Base-by-base conservation (phyloP, 2,329 filamentous ascomycete genomes). In the Trichoderma harzianum region DNA sequence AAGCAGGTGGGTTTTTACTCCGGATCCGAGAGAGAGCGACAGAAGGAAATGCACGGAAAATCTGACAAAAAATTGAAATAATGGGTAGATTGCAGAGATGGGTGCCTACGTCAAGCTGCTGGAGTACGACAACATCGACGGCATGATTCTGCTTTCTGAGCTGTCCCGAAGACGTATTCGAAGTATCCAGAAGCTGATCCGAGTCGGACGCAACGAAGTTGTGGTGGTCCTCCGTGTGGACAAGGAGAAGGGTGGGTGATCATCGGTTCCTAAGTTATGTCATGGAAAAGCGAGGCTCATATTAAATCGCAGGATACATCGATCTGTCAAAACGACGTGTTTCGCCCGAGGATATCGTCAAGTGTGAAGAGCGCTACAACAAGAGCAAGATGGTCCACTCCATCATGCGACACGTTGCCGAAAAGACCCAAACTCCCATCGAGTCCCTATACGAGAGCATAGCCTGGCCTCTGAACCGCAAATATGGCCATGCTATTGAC, bases 371-470 rank as follows among this genome's bases (percentile, higher is more conserved):
- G 86, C 91, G 96, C 78, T 99, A 98, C 89, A 99, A 99, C 90
- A 99, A 99, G 91, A 93, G 94, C 87, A 99, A 99, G 88, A 97
- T 97, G 87, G 96, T 98, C 53, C 96, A 99, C 84, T 97, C 94
- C 69, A 98, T 99, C 84, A 95, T 99, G 93, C 92, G 95, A 82
- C 96, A 99, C 83, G 96, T 99, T 74, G 95, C 96, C 76, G 95
- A 99, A 86, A 98, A 98, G 89, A 97, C 94, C 57, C 91, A 93
- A 80, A 93, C 91, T 34, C 95, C 95, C n/a, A 97, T 99, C 79
- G 94, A 98, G 87, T 89, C 91, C 67, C 89, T 99, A 72, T 99
- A 99, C 84, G 92, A 97, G 87, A 91, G 87, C 77, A 98, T 99
- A 81, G 94, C 91, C 75, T 99, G 97, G 97, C 96, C 97, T 65